phyloP scores from a whole-genome alignment of 345 rosid species.

The Physaria fendleri region DNA sequence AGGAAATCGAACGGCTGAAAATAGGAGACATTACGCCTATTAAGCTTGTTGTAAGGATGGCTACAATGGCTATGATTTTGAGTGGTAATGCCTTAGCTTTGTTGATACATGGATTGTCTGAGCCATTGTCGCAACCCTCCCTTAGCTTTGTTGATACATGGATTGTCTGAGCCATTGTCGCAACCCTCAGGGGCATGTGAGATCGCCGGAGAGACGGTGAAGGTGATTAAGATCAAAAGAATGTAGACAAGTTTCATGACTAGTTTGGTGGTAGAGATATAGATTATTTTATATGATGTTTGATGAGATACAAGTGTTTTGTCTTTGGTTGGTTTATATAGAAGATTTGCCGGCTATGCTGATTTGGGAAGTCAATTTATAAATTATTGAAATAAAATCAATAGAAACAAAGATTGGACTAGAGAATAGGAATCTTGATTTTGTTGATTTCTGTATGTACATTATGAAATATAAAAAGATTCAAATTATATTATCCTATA shows the following conservation, averaged over 20 bases:
- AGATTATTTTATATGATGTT: not conserved
- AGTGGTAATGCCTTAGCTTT: conserved; percentile 47
- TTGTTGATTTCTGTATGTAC: conserved; percentile 9
- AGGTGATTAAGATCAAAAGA: conserved; percentile 11
- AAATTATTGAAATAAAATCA: not conserved
- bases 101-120: conserved; percentile 32
- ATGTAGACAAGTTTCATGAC: conserved; percentile 7
- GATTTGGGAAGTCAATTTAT: conserved; percentile 13
- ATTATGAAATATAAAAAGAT: not conserved
- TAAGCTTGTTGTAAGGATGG: conserved; percentile 51
- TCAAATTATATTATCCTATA: not conserved
- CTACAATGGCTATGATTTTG: conserved; percentile 50
- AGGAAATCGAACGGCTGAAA: conserved; percentile 43
- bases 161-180: not conserved
- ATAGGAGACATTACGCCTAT: conserved; percentile 59
- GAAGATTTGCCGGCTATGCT: conserved; percentile 22
- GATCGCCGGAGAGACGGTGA: conserved; percentile 20
- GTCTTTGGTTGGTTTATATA: conserved; percentile 16
- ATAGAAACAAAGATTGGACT: conserved; percentile 4
- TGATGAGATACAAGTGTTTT: conserved; percentile 15
- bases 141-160: conserved; percentile 44
- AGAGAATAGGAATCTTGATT: conserved; percentile 16
- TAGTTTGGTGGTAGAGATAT: conserved; percentile 9
- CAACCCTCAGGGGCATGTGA: conserved; percentile 23
- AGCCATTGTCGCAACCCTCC: conserved; percentile 19